A percentile compares a stretch with the other conserved stretches of the same genome.
phyloP scores from a whole-genome alignment of 768 basidiomycete species.

The Tylopilus intermedius region DNA sequence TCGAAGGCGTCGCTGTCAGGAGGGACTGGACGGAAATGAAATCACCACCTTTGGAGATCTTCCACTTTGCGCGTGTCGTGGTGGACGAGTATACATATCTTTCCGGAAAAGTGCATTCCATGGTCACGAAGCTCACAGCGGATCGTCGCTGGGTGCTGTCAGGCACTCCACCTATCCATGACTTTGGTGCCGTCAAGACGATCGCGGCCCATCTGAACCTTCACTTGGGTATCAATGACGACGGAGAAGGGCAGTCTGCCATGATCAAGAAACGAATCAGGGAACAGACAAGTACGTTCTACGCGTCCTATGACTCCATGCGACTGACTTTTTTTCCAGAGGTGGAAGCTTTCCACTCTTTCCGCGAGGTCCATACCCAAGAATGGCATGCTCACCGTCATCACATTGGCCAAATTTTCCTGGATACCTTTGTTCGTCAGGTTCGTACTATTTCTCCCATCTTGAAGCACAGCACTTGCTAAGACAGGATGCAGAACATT shows the following conservation, averaged over 20 bases:
- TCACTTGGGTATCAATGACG: constrained; percentile 91
- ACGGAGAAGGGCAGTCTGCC: constrained; percentile 70
- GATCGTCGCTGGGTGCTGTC: constrained; percentile 93
- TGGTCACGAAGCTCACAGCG: constrained; percentile 72
- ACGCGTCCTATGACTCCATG: neutral
- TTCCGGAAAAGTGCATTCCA: constrained; percentile 69
- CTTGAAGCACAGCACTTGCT: constrained; percentile 7
- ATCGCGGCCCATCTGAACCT: constrained; percentile 84
- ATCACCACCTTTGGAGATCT: constrained; percentile 84
- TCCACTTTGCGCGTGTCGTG: constrained; percentile 84
- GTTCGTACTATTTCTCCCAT: constrained; percentile 35
- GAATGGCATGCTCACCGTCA: constrained; percentile 93
- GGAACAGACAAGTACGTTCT: constrained; percentile 71
- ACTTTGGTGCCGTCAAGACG: constrained; percentile 86
- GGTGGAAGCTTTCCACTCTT: constrained; percentile 92
- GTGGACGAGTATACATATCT: constrained; percentile 96
- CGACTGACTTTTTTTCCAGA: constrained; percentile 40
- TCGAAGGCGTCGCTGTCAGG: constrained; percentile 55
- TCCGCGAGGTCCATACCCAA: constrained; percentile 86
- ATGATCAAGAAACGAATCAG: constrained; percentile 75
- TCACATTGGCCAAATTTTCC: constrained; percentile 72
- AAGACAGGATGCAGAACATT: constrained; percentile 57
- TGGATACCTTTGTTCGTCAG: constrained; percentile 81
- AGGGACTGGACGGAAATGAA: constrained; percentile 76
- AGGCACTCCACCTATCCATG: constrained; percentile 89